phyloP scores from a whole-genome alignment of 176 grass and related monocot species.

The Canna indica region DNA sequence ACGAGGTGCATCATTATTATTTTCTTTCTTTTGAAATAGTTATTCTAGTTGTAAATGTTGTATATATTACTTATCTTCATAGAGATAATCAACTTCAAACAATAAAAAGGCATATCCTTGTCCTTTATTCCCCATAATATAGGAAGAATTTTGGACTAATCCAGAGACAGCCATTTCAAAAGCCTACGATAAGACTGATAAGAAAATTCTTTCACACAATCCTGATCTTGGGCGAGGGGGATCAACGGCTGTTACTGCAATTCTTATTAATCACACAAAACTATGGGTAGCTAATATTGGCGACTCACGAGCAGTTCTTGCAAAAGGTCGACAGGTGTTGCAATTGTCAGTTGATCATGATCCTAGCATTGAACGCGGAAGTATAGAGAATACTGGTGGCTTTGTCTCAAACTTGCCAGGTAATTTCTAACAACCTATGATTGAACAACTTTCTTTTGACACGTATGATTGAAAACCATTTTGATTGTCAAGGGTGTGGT shows the following conservation, averaged over 20 bases:
- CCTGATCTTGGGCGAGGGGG: slow-evolving; percentile 66
- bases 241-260: slow-evolving; percentile 68
- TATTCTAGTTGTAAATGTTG: background rate
- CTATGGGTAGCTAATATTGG: slow-evolving; percentile 90
- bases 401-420: slow-evolving; percentile 98
- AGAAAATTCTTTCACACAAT: slow-evolving; percentile 64
- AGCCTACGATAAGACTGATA: slow-evolving; percentile 83
- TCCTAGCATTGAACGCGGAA: slow-evolving; percentile 52
- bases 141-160: slow-evolving; percentile 91
- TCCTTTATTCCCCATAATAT: background rate
- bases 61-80: slow-evolving; percentile 1
- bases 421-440: background rate
- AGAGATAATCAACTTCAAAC: background rate
- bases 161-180: slow-evolving; percentile 52
- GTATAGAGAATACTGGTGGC: slow-evolving; percentile 75
- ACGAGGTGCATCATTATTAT: slow-evolving; percentile 22
- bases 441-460: too few relatives aligned
- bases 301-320: slow-evolving; percentile 82
- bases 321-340: slow-evolving; percentile 51
- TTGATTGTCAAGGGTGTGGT: too few relatives aligned
- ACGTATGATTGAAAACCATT: too few relatives aligned
- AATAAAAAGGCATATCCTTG: background rate
- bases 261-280: slow-evolving; percentile 58
- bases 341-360: slow-evolving; percentile 79
- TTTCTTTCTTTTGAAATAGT: background rate